Base-by-base conservation (phyloP, 2,329 filamentous ascomycete species). In the Arachnopeziza araneosa region DNA sequence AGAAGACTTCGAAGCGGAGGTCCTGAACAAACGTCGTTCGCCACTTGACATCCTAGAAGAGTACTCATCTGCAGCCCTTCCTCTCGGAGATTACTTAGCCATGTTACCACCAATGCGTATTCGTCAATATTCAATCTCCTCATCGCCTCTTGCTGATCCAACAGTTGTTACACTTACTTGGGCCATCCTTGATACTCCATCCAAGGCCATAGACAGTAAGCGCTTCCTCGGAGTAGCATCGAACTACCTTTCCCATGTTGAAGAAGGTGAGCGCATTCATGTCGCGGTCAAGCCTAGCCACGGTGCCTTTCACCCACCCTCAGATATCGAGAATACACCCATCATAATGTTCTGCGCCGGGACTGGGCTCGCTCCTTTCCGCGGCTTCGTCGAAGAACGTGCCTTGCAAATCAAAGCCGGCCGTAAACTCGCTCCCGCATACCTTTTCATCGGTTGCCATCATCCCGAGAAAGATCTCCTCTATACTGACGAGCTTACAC, bases 51-150 rank as follows among this genome's bases (percentile, higher is more conserved):
- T 93, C 1, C 79, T 93, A 1, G 85, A 90, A 68, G 78, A 80
- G 12, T 87, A 85, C 69, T 78, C 82, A 0, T 74, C 77, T 0
- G 77, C 89, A 32, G 74, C 81, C 2, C 73, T 93, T 0, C 80
- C 88, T 0, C 80, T 95, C 44, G 80, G 80, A 2, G 75, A 83
- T 21, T 93, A 89, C 75, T 78, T 95, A 8, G 79, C 80, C 36
- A 87, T 91, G 79, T 80, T 92, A 0, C 88, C 88, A 1, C 87
- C 89, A 0, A 90, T 95, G 85, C 85, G 89, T 26, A 80, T 90
- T 49, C 82, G 89, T n/a, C 87, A 90, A 72, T 92, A 92, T 77
- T 90, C 86, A 32, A 91, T 93, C 69, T 91, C 89, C 0, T 91
- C 88, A 0, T 90, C 88, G 0, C 87, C 89, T 0, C 77, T 90